Evolutionary conservation across 306 rosid species (phyloP), one percentile per base, ranked within the genome.

Genomic region (Vigna trinervia): DNA sequence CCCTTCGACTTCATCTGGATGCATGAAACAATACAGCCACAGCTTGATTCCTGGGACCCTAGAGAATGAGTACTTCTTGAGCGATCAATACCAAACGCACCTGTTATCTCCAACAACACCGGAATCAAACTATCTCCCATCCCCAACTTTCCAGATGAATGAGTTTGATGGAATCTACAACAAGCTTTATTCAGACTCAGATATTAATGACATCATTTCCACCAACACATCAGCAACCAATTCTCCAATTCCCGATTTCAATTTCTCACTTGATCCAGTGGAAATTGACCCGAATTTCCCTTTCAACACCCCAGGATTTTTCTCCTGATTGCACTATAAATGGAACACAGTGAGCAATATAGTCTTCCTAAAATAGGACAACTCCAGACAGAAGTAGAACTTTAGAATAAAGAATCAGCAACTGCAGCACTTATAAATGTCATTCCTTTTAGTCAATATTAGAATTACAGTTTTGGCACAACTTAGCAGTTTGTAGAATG

Each of bases 161-260:
- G 80, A 75, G 68, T 77, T 86, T 53, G 84, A 67, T 52, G 78
- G 80, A 74, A 8, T 79, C 52, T 75, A 62, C 22, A 81, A 75
- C 62, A 67, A 32, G 79, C 90, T 76, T 3, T 56, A 20, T 65
- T 88, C 90, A 13, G 91, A 88, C 64, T 80, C 90, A 15, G 90
- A 85, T 54, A 76, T 82, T 15, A 71, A 84, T 1, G 93, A 90
- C 66, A 95, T 92, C 53, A 71, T 89, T 86, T 89, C 95, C 34
- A 90, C 90, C 84, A 80, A 83, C 84, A 83, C 90, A 78, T 95
- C 91, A 57, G 81, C 82, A 19, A 83, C 91, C 77, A 90, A 86
- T 57, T 92, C 95, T 59, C 92, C 96, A 26, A 89, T 89, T 61
- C 87, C 88, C 4, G 89, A 87, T 52, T 76, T 91, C 82, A 87